These are phyloP conservation scores for Boeremia lycopersici DNA, from an alignment of 2,329 filamentous ascomycete species.

Conservation along the genomic window DNA sequence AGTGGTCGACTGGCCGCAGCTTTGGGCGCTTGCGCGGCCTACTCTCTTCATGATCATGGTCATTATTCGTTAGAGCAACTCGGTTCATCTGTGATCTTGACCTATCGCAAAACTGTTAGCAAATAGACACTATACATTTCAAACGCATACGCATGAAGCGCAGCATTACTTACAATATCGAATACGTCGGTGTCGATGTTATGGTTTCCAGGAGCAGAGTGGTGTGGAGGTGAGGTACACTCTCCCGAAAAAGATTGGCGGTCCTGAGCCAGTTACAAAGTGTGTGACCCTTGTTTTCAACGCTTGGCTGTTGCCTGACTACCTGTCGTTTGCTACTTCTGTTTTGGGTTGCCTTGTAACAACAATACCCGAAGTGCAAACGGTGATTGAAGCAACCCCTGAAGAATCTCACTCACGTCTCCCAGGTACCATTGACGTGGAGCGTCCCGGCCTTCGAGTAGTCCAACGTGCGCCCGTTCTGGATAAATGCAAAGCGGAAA, in stretches of 20 bases:
- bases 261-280: not conserved
- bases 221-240: not conserved
- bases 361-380: not conserved
- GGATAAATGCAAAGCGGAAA: constrained; percentile 44
- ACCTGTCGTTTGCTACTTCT: constrained; percentile 1
- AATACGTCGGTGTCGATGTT: too few species aligned
- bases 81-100: not conserved
- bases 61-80: too few species aligned
- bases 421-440: constrained; percentile 39
- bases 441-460: constrained; percentile 39
- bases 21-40: not conserved
- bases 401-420: not conserved
- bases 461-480: constrained; percentile 35
- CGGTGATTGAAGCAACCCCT: not conserved
- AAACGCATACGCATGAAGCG: too few species aligned
- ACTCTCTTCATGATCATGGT: too few species aligned
- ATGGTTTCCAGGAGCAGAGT: not conserved
- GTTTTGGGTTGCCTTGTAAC: not conserved
- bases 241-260: not conserved
- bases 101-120: too few species aligned
- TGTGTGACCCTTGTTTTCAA: not conserved
- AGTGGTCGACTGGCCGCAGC: constrained; percentile 9
- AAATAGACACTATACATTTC: too few species aligned
- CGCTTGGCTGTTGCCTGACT: not conserved
- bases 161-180: too few species aligned